These are phyloP conservation scores for Lithocarpus polystachyus DNA, from an alignment of 306 rosid genomes.

Conservation along the genomic window DNA sequence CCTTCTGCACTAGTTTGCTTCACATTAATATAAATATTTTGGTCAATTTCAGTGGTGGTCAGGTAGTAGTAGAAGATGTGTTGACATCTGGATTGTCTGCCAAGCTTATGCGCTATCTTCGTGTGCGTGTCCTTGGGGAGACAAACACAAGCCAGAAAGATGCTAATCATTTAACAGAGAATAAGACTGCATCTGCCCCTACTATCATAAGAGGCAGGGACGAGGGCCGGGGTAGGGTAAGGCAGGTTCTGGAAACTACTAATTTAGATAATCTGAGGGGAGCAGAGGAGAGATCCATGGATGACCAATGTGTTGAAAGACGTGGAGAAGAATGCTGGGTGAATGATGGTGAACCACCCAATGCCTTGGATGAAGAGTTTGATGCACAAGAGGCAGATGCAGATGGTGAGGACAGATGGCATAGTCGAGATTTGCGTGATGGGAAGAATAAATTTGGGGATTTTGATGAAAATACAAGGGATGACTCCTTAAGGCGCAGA, in stretches of 20 bases:
- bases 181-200: slow-evolving; percentile 52
- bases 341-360: slow-evolving; percentile 53
- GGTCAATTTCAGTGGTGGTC: slow-evolving; percentile 58
- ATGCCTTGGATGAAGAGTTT: slow-evolving; percentile 48
- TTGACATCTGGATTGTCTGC: slow-evolving; percentile 90
- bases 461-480: slow-evolving; percentile 72
- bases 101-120: slow-evolving; percentile 95
- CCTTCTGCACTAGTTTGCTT: slow-evolving; percentile 4
- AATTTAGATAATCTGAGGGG: slow-evolving; percentile 66
- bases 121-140: slow-evolving; percentile 82
- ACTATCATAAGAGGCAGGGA: slow-evolving; percentile 61
- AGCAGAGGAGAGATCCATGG: slow-evolving; percentile 64
- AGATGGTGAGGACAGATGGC: slow-evolving; percentile 70
- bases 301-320: slow-evolving; percentile 53
- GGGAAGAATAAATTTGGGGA: slow-evolving; percentile 67
- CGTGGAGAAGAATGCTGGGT: slow-evolving; percentile 56
- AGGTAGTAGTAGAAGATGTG: slow-evolving; percentile 84
- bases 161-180: slow-evolving; percentile 51
- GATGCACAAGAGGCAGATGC: slow-evolving; percentile 42
- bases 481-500: slow-evolving; percentile 77
- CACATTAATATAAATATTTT: neutral
- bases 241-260: slow-evolving; percentile 68
- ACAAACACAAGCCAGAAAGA: slow-evolving; percentile 74
- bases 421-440: slow-evolving; percentile 54
- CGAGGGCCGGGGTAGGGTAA: slow-evolving; percentile 68